Evolutionary conservation across 345 rosid genomes (phyloP), one percentile per base, ranked within the genome.

Genomic region (Salix dunnii): DNA sequence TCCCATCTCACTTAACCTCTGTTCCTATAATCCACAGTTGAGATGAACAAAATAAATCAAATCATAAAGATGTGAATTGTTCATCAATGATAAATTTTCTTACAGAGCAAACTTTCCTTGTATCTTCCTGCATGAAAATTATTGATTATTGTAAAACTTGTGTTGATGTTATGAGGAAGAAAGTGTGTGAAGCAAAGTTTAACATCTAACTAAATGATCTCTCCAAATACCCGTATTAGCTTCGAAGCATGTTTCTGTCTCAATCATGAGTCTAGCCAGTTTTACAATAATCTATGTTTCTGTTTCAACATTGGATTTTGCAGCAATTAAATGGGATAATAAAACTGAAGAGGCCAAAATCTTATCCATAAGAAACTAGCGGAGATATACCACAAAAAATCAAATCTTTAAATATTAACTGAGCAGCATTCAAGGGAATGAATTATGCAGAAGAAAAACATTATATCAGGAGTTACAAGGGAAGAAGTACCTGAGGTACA

Each of bases 401-500:
- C 28, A 55, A 3, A 2, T 55, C n/a, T 55, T n/a, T 9, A 55
- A 55, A n/a, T 55, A 9, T 55, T 55, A 21, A n/a, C n/a, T 6
- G 23, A 55, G 62, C 62, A 55, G 14, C 28, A 55, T 55, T 33
- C 9, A 72, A 21, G 11, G 13, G 63, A 51, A 21, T 14, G 43
- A 48, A 64, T 43, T 27, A 43, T 64, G 42, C n/a, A 51, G 38
- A 61, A 36, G 17, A 27, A 7, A 81, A 74, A 18, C 1, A 65
- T 35, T 28, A 30, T 67, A 7, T n/a, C 2, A 21, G 38, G 66
- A 49, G 48, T 55, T 75, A 63, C 30, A 72, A 53, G 53, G 68
- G 21, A 33, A 30, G 25, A 13, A 12, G 31, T 88, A 95, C 99
- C 99, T 27, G 97, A 85, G 81, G 94, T 82, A 83, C 99, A 96